These are phyloP conservation scores for Calendula officinalis DNA, from an alignment of 129 eudicot genomes.

Conservation along the genomic window DNA sequence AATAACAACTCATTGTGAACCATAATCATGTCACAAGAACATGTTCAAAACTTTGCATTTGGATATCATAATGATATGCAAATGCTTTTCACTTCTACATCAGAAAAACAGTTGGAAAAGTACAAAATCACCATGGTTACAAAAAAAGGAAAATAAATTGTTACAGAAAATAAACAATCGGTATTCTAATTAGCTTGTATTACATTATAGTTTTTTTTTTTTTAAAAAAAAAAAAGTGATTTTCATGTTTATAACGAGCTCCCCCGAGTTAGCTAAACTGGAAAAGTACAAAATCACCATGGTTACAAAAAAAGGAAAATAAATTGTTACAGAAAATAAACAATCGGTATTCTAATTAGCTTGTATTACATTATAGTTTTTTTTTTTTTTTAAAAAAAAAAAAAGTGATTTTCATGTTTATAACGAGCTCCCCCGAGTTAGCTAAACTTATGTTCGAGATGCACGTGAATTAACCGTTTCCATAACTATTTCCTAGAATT, in stretches of 20 bases:
- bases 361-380: background rate
- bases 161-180: background rate
- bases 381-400: no score
- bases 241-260: no score
- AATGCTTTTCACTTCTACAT: constrained; percentile 18
- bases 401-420: no score
- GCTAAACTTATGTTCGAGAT: no score
- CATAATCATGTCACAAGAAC: constrained; percentile 31
- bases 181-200: constrained; percentile 1
- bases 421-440: no score
- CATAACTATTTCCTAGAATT: background rate
- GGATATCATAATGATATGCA: constrained; percentile 26
- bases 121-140: background rate
- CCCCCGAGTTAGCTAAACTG: no score
- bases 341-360: background rate
- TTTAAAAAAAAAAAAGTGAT: no score
- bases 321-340: background rate
- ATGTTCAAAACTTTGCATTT: constrained; percentile 27
- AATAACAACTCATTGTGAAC: constrained; percentile 34
- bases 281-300: background rate
- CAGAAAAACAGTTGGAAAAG: background rate
- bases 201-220: background rate
- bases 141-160: background rate
- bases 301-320: background rate
- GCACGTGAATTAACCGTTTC: no score